Evolutionary conservation across 2,329 filamentous ascomycete species (phyloP).

Genomic region (Daldinia eschscholtzii): DNA sequence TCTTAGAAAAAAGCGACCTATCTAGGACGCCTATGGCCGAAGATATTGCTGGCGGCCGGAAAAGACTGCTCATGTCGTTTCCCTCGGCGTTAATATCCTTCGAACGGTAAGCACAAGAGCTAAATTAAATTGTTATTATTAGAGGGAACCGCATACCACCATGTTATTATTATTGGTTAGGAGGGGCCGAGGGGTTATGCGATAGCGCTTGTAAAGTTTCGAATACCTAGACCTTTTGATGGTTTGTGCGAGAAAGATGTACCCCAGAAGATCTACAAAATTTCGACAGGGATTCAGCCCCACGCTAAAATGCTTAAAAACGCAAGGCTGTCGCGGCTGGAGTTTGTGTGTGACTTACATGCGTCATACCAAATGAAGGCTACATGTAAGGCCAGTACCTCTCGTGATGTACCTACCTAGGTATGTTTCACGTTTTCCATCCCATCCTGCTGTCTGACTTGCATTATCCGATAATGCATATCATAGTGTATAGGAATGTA

Average conservation of each 20-base stretch:
- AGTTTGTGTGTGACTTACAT: constrained; percentile 26
- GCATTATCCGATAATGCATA: constrained; percentile 11
- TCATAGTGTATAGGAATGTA: too few species aligned
- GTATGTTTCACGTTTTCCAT: background rate
- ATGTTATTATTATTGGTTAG: constrained; percentile 34
- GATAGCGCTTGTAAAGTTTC: constrained; percentile 18
- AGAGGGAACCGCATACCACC: constrained; percentile 39
- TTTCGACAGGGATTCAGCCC: constrained; percentile 37
- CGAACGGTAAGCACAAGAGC: background rate
- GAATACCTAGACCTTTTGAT: background rate
- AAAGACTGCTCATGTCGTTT: constrained; percentile 59
- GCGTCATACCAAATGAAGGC: constrained; percentile 46
- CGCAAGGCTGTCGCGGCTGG: constrained; percentile 42
- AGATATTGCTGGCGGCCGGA: constrained; percentile 84
- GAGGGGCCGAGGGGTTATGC: background rate
- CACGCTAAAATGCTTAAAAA: constrained; percentile 21
- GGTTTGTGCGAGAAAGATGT: constrained; percentile 25
- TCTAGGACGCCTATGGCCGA: constrained; percentile 80
- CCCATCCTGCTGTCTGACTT: too few species aligned
- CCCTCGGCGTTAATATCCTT: constrained; percentile 50
- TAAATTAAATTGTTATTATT: background rate
- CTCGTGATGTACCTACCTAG: background rate
- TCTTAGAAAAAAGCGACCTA: constrained; percentile 83
- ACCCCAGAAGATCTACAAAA: constrained; percentile 31
- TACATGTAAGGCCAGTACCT: too few species aligned